These are phyloP conservation scores for Diospyros kaki DNA, from an alignment of 148 eudicot species.

Conservation along the genomic window DNA sequence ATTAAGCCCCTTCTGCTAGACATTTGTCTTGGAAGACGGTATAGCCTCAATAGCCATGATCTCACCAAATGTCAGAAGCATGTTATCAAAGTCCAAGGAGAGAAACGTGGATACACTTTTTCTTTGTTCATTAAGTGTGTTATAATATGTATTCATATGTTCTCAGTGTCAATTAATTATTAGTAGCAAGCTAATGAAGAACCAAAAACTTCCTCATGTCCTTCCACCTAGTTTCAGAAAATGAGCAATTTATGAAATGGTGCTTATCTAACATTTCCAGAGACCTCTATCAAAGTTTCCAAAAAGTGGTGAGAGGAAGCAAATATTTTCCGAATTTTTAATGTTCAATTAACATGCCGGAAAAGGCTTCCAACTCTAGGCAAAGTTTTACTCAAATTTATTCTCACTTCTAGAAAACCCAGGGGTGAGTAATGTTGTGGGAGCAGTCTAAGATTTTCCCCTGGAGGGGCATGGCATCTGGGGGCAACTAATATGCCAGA, in stretches of 20 bases:
- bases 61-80: background rate
- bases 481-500: background rate
- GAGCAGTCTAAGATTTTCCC: background rate
- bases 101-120: background rate
- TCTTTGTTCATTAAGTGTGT: background rate
- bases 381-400: background rate
- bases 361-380: background rate
- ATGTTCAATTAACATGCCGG: background rate
- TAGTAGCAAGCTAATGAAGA: background rate
- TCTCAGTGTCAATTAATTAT: background rate
- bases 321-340: background rate
- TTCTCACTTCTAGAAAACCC: background rate
- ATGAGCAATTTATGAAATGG: background rate
- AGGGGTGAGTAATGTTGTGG: background rate
- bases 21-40: background rate
- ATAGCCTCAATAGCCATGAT: background rate
- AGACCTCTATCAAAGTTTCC: too few relatives aligned
- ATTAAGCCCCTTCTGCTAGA: background rate
- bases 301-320: too few relatives aligned
- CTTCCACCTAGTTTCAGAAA: background rate
- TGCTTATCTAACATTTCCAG: background rate
- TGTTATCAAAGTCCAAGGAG: background rate
- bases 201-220: background rate
- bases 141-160: background rate
- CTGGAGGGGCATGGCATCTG: background rate